Evolutionary conservation across 2,329 filamentous ascomycete genomes (phyloP).

Genomic region (Alternaria postmessia): DNA sequence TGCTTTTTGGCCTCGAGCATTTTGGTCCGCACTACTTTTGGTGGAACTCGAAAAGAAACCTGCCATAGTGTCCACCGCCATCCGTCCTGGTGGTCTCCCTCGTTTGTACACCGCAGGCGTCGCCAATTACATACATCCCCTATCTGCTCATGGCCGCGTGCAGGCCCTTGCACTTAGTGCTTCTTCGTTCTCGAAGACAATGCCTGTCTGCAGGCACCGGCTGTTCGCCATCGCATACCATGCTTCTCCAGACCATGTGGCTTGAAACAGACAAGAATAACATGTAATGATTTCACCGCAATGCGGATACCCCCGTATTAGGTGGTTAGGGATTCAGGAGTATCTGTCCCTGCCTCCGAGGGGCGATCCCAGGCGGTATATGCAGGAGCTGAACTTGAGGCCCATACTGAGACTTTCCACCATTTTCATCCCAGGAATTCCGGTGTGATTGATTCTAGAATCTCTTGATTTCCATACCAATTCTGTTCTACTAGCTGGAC

Average conservation of each 20-base stretch:
- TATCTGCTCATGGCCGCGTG: conserved; percentile 1
- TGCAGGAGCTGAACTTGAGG: conserved; percentile 12
- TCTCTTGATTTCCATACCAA: neutral
- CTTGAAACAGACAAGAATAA: conserved; percentile 17
- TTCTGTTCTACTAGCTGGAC: neutral
- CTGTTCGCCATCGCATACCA: conserved; percentile 17
- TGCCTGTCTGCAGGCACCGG: conserved; percentile 28
- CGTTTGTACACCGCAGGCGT: neutral
- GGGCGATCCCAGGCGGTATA: conserved; percentile 5
- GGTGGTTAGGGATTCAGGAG: conserved; percentile 8
- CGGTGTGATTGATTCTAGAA: conserved; percentile 9
- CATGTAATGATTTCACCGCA: conserved; percentile 22
- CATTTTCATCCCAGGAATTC: conserved; percentile 9
- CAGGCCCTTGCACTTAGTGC: conserved; percentile 15
- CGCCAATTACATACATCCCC: conserved; percentile 3
- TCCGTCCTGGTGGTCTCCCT: neutral
- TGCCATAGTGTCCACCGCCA: neutral
- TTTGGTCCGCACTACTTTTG: neutral
- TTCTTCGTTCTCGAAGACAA: conserved; percentile 17
- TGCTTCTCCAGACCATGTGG: conserved; percentile 16
- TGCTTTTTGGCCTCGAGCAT: conserved; percentile 12
- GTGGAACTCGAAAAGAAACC: conserved; percentile 9
- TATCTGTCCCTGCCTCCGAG: conserved; percentile 4
- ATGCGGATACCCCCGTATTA: conserved; percentile 5
- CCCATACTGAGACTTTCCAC: conserved; percentile 4